Evolutionary conservation across 2,329 filamentous ascomycete genomes (phyloP), one percentile per base, ranked within the genome.

Genomic region (Aureobasidium pullulans): DNA sequence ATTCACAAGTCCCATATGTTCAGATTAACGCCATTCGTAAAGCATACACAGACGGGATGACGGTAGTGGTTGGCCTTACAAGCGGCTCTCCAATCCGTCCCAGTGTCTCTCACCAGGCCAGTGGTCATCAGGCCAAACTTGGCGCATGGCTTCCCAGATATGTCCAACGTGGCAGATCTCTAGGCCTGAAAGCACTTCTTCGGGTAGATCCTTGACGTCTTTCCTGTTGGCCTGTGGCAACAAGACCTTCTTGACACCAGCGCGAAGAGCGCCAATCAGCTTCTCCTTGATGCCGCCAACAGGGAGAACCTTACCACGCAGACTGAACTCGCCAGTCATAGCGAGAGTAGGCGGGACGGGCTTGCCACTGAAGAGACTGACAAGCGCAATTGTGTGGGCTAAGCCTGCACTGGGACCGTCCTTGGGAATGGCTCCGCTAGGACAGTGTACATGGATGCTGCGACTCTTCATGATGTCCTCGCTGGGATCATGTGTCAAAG

Each of bases 231-330:
- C 87, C 34, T 87, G 83, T 3, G 94, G 94, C 7, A 99, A 78
- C 62, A 99, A 73, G 7, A 99, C 93, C 34, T 90, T 93, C 81
- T 96, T 96, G 62, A 99, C 93, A 31, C 94, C 94, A 1, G 94
- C 94, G 59, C 93, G 83, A 70, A 95, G 79, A 8, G 94, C 94
- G 23, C 94, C 94, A 70, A 99, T 97, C 57, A 97, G 81, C 75
- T 99, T 99, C 83, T 99, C 93, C 76, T 97, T 96, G 77, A 99
- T 97, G 16, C 94, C 94, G 57, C 94, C 94, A 37, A 99, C 94
- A 29, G 93, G 90, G 75, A 94, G 90, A 60, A 99, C 88, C 64
- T 91, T 85, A 23, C 94, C 94, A 43, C 94, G 84, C 29, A 99
- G 83, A 60, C 88, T 90, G 62, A 87, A 76, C 68, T 88, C 85